phyloP scores from a whole-genome alignment of 306 rosid species.

The Geum urbanum region DNA sequence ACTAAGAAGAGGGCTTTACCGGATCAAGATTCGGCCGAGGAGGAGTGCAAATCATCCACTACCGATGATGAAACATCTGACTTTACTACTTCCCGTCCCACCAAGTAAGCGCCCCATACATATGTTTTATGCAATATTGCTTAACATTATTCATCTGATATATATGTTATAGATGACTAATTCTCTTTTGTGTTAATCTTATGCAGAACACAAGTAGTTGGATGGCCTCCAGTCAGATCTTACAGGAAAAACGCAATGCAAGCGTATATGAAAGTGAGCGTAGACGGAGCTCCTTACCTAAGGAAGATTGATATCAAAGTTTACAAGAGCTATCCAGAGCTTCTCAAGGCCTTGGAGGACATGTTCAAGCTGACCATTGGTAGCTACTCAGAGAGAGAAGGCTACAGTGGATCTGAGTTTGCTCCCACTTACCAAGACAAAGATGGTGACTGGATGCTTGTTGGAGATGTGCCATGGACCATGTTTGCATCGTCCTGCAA shows the following conservation, averaged over 20 bases:
- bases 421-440: constrained; percentile 83
- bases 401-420: constrained; percentile 57
- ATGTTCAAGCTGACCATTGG: constrained; percentile 74
- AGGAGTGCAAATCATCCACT: constrained; percentile 26
- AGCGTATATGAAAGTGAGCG: constrained; percentile 69
- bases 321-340: constrained; percentile 58
- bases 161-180: neutral
- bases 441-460: constrained; percentile 94
- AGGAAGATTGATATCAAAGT: constrained; percentile 74
- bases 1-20: constrained; percentile 48
- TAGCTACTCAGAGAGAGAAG: constrained; percentile 70
- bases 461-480: constrained; percentile 94
- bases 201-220: constrained; percentile 75
- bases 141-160: neutral
- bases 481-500: constrained; percentile 66
- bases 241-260: constrained; percentile 54
- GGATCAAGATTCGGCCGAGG: constrained; percentile 17
- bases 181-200: neutral
- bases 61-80: constrained; percentile 18
- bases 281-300: constrained; percentile 83
- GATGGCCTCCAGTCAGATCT: constrained; percentile 91
- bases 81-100: constrained; percentile 29
- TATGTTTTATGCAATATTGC: neutral
- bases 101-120: constrained; percentile 40
- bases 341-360: constrained; percentile 61